Conservation (phyloP, 2,329 filamentous ascomycete genomes). For the Mollisiaceae sp. region DNA sequence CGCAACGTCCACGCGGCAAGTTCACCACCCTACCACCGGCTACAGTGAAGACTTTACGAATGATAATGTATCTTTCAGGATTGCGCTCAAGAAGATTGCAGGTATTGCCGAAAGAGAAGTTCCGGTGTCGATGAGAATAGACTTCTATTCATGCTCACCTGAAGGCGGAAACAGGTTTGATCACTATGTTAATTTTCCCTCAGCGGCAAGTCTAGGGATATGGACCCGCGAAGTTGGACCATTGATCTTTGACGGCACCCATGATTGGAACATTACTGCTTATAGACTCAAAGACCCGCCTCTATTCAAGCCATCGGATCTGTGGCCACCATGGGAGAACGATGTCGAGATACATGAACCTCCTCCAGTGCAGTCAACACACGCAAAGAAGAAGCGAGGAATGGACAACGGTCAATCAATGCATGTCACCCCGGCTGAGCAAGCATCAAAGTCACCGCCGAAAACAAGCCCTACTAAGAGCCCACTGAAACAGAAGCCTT, state of each 20-base stretch:
- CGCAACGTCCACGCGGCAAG: neutral
- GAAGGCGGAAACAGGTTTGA: neutral
- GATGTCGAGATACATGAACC: neutral
- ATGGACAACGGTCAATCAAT: no score
- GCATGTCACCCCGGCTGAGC: no score
- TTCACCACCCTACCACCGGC: neutral
- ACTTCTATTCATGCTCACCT: neutral
- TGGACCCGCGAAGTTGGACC: neutral
- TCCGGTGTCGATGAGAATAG: neutral
- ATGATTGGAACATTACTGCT: neutral
- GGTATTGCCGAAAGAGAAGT: no score
- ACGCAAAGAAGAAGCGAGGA: no score
- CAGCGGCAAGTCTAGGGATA: neutral
- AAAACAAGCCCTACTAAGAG: no score
- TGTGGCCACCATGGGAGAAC: neutral
- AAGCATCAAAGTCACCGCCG: no score
- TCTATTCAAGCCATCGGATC: no score
- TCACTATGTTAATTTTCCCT: neutral
- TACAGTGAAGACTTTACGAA: neutral
- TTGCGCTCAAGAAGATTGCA: neutral
- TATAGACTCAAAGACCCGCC: neutral
- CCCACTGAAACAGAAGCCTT: no score
- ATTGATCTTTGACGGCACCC: no score
- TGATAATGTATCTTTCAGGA: neutral
- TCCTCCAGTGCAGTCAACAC: no score